Percentiles rank a stretch among this genome's conserved stretches.
Conservation (phyloP, 2,329 filamentous ascomycete species). For the Xylogone sp. region DNA sequence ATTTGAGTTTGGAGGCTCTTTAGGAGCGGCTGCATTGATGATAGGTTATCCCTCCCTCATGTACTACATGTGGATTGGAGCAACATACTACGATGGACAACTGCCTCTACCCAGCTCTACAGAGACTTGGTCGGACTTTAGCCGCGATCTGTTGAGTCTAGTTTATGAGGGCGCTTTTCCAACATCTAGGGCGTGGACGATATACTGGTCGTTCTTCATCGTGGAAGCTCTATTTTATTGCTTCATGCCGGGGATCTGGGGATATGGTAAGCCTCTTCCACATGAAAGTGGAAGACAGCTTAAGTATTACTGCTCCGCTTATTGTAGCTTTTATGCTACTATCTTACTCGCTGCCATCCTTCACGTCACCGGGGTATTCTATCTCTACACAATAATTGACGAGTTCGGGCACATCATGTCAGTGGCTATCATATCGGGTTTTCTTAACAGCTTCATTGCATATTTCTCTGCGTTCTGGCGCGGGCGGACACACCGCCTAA, state of each 20-base stretch:
- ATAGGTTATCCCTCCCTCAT: constrained; percentile 84
- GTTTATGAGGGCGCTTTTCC: constrained; percentile 82
- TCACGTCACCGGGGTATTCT: constrained; percentile 79
- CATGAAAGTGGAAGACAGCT: constrained; percentile 80
- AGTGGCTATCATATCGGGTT: constrained; percentile 89
- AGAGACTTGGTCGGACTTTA: constrained; percentile 56
- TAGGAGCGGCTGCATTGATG: constrained; percentile 78
- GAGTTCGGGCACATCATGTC: constrained; percentile 88
- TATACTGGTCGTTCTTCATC: constrained; percentile 90
- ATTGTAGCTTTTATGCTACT: constrained; percentile 79
- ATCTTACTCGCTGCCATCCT: constrained; percentile 66
- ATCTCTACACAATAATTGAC: constrained; percentile 83
- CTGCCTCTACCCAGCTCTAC: constrained; percentile 60
- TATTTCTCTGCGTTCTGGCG: constrained; percentile 80
- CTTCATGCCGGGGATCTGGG: constrained; percentile 77
- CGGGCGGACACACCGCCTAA: constrained; percentile 85
- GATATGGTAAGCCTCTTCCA: constrained; percentile 79
- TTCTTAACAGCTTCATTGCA: constrained; percentile 72
- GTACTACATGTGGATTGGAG: constrained; percentile 98
- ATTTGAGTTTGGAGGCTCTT: constrained; percentile 78
- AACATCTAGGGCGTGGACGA: constrained; percentile 73
- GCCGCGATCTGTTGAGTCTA: constrained; percentile 57
- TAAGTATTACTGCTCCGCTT: constrained; percentile 87
- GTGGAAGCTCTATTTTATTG: constrained; percentile 80
- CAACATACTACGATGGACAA: constrained; percentile 81